These are phyloP conservation scores for Lasiosphaeria miniovina DNA, from an alignment of 495 filamentous ascomycete genomes.

Conservation along the genomic window DNA sequence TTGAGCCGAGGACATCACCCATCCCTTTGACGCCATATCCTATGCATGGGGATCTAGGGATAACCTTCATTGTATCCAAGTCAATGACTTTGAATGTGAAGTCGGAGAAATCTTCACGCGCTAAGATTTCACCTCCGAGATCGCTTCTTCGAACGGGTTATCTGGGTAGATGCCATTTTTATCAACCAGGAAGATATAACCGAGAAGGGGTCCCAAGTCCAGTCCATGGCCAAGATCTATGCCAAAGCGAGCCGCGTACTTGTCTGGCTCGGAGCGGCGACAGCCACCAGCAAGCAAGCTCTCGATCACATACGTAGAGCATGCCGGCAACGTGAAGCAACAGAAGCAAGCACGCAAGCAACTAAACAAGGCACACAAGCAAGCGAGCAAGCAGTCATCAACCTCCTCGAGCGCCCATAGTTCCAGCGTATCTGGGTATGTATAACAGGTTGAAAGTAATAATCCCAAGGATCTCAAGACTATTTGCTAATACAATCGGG, in stretches of 20 bases:
- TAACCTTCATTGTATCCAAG: neutral
- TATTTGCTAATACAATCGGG: neutral
- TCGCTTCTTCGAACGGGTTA: neutral
- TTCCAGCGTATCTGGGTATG: conserved; percentile 11
- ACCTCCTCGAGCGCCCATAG: neutral
- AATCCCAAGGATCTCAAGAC: neutral
- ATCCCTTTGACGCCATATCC: conserved; percentile 8
- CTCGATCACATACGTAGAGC: conserved; percentile 17
- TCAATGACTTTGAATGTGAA: neutral
- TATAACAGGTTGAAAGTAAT: too few relatives aligned
- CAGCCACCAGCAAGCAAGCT: conserved; percentile 22
- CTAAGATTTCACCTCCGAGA: conserved; percentile 1
- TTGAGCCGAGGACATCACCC: too few relatives aligned
- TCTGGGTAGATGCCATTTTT: neutral
- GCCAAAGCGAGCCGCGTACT: conserved; percentile 28
- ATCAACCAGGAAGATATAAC: conserved; percentile 18
- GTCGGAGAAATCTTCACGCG: conserved; percentile 5
- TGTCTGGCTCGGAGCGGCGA: conserved; percentile 38
- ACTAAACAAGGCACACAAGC: neutral
- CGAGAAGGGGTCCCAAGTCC: conserved; percentile 22
- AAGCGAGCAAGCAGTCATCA: neutral
- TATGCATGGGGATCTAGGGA: conserved; percentile 8
- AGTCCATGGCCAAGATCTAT: conserved; percentile 36
- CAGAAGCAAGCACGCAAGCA: neutral
- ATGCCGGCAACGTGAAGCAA: neutral